phyloP scores from a whole-genome alignment of 768 basidiomycete species.

The Serpula lacrymans region DNA sequence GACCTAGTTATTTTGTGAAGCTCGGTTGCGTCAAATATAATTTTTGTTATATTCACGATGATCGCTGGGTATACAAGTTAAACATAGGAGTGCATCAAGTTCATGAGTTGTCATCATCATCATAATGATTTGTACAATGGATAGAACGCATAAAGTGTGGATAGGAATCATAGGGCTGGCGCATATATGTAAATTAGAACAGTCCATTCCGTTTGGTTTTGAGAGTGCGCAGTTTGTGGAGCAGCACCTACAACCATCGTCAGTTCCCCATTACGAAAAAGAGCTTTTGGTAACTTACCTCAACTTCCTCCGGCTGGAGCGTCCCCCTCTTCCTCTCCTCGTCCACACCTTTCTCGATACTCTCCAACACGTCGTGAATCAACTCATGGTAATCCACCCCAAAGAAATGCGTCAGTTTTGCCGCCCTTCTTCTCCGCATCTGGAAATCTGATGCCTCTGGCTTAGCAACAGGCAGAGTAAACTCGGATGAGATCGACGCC shows the following conservation, averaged over 20 bases:
- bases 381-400: slow-evolving; percentile 81
- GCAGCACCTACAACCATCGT: slow-evolving; percentile 43
- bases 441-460: slow-evolving; percentile 54
- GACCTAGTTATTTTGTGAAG: slow-evolving; percentile 69
- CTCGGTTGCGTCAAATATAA: slow-evolving; percentile 17
- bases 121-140: slow-evolving; percentile 3
- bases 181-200: not conserved
- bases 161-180: slow-evolving; percentile 3
- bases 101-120: too few species aligned
- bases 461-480: slow-evolving; percentile 36
- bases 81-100: too few species aligned
- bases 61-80: too few species aligned
- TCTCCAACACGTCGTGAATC: slow-evolving; percentile 74
- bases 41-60: slow-evolving; percentile 13
- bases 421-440: slow-evolving; percentile 66
- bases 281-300: slow-evolving; percentile 45
- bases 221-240: slow-evolving; percentile 30
- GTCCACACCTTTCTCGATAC: slow-evolving; percentile 72
- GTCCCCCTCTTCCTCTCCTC: slow-evolving; percentile 65
- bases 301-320: slow-evolving; percentile 63
- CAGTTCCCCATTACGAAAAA: slow-evolving; percentile 2
- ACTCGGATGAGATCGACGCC: slow-evolving; percentile 55
- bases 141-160: slow-evolving; percentile 4
- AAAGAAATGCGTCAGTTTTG: slow-evolving; percentile 85
- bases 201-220: slow-evolving; percentile 19